phyloP scores from a whole-genome alignment of 2,329 filamentous ascomycete genomes.

The Hymenoscyphus linearis region DNA sequence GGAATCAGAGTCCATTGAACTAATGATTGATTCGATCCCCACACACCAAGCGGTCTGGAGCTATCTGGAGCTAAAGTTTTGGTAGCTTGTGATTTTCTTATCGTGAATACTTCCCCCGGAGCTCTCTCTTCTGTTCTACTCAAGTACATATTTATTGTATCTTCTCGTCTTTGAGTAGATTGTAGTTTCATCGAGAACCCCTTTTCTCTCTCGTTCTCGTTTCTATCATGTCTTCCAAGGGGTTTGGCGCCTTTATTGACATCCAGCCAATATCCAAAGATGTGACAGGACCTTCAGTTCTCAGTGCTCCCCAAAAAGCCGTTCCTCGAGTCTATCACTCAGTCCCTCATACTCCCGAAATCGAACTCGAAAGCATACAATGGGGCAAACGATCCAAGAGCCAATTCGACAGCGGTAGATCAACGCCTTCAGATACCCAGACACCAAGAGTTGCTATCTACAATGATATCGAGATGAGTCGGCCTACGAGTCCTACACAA shows the following conservation, averaged over 20 bases:
- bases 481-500: conserved; percentile 42
- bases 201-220: background rate
- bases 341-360: conserved; percentile 20
- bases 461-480: conserved; percentile 44
- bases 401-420: conserved; percentile 14
- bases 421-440: conserved; percentile 23
- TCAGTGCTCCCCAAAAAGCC: conserved; percentile 27
- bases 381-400: conserved; percentile 22
- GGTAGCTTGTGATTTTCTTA: background rate
- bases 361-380: conserved; percentile 27
- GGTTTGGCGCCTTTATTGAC: conserved; percentile 26
- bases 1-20: background rate
- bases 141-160: background rate
- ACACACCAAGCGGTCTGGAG: background rate
- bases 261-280: conserved; percentile 18
- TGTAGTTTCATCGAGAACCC: background rate
- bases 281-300: conserved; percentile 11
- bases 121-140: background rate
- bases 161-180: background rate
- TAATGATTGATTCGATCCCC: conserved; percentile 1
- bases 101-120: background rate
- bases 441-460: conserved; percentile 15
- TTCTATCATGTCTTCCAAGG: conserved; percentile 22
- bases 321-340: conserved; percentile 29
- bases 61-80: background rate